A percentile compares a stretch with the other conserved stretches of the same genome.
Conservation (phyloP, 768 basidiomycete genomes). For the Artomyces pyxidatus region DNA sequence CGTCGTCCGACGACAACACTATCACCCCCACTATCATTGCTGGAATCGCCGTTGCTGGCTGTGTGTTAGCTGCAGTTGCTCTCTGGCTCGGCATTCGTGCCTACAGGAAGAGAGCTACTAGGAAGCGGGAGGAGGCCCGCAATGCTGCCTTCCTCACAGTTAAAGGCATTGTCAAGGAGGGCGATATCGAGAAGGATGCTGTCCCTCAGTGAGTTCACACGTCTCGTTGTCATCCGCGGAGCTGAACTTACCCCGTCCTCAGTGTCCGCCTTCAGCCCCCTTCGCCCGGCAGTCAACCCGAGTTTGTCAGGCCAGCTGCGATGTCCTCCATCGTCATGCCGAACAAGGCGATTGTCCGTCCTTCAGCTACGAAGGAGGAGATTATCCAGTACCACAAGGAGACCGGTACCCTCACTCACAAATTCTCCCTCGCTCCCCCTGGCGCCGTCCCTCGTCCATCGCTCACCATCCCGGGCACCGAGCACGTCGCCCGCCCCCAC, state of each 20-base stretch:
- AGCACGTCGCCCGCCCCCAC: neutral
- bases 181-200: conserved; percentile 10
- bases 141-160: conserved; percentile 40
- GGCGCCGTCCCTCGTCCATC: conserved; percentile 12
- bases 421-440: conserved; percentile 35
- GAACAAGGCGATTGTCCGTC: conserved; percentile 33
- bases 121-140: conserved; percentile 29
- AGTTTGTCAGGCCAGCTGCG: conserved; percentile 37
- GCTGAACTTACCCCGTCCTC: neutral
- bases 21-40: conserved; percentile 34
- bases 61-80: conserved; percentile 29
- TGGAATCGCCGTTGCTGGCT: conserved; percentile 41
- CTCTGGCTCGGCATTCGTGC: conserved; percentile 37
- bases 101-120: conserved; percentile 32
- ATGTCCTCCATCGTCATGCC: conserved; percentile 46
- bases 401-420: conserved; percentile 33
- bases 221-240: neutral
- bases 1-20: neutral
- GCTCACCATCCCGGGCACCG: neutral
- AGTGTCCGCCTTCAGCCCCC: too few relatives aligned
- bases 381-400: conserved; percentile 37
- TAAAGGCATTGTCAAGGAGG: conserved; percentile 37
- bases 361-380: conserved; percentile 31
- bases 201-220: neutral
- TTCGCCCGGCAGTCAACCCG: conserved; percentile 1